phyloP scores from a whole-genome alignment of 176 grass and related monocot species.

The Avena insularis region DNA sequence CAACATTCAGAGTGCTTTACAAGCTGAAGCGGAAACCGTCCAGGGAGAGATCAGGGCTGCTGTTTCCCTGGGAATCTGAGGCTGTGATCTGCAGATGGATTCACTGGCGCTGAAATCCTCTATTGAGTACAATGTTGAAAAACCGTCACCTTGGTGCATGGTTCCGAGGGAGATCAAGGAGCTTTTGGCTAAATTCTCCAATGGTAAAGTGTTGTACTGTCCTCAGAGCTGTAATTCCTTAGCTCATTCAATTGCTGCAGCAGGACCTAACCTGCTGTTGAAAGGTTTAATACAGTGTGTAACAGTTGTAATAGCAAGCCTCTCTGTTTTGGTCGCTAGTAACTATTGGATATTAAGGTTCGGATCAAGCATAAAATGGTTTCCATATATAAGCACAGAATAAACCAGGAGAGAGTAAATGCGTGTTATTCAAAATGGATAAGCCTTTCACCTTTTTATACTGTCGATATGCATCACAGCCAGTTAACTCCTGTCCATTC shows the following conservation, averaged over 20 bases:
- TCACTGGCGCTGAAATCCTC: neutral
- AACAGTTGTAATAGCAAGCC: neutral
- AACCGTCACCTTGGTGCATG: neutral
- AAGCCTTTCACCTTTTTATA: conserved; percentile 61
- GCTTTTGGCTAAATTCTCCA: neutral
- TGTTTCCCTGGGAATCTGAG: neutral
- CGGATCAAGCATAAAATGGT: neutral
- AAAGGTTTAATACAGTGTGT: neutral
- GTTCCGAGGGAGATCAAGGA: neutral
- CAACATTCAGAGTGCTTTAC: no score
- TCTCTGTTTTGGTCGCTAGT: neutral
- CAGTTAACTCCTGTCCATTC: conserved; percentile 76
- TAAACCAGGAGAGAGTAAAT: conserved; percentile 36
- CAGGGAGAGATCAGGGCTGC: neutral
- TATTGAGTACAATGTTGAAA: neutral
- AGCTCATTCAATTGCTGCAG: neutral
- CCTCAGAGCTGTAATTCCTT: neutral
- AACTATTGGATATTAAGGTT: neutral
- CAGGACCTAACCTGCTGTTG: neutral
- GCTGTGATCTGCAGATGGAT: neutral
- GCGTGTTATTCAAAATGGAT: neutral
- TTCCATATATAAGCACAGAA: neutral
- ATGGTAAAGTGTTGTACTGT: neutral
- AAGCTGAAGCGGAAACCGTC: neutral
- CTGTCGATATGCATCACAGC: conserved; percentile 65